Conservation (phyloP, 768 basidiomycete species). For the Phylloporus arenicola region DNA sequence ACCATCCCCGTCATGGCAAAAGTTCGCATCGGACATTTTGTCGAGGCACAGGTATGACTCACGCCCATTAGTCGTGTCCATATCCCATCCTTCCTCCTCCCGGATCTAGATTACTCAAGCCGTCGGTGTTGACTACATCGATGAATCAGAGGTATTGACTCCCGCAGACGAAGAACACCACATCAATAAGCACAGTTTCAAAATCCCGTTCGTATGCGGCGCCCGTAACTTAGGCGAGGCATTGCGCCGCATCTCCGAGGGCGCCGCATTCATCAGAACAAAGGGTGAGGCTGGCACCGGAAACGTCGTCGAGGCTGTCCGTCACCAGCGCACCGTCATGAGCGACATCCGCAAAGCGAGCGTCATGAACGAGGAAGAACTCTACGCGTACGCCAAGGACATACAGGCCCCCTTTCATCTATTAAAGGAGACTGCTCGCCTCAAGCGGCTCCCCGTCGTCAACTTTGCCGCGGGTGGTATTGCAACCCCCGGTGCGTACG, state of each 20-base stretch:
- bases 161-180: constrained; percentile 95
- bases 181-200: constrained; percentile 95
- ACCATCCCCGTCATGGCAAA: constrained; percentile 98
- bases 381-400: constrained; percentile 90
- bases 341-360: constrained; percentile 80
- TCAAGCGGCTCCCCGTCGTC: constrained; percentile 91
- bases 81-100: background rate
- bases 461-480: constrained; percentile 96
- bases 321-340: constrained; percentile 81
- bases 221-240: constrained; percentile 95
- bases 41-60: constrained; percentile 78
- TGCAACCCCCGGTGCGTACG: constrained; percentile 72
- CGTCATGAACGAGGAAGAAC: constrained; percentile 91
- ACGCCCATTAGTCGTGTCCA: no score
- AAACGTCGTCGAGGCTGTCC: constrained; percentile 90
- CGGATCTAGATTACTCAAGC: constrained; percentile 76
- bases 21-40: constrained; percentile 94
- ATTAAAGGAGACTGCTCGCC: constrained; percentile 89
- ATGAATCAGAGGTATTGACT: constrained; percentile 92
- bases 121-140: constrained; percentile 94
- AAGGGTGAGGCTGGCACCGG: constrained; percentile 92
- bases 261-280: constrained; percentile 97
- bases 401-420: constrained; percentile 92
- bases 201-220: constrained; percentile 94
- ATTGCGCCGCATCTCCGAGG: constrained; percentile 91